These are phyloP conservation scores for Phytophthora fragariaefolia DNA, from an alignment of 352 stramenopile genomes.

Conservation along the genomic window DNA sequence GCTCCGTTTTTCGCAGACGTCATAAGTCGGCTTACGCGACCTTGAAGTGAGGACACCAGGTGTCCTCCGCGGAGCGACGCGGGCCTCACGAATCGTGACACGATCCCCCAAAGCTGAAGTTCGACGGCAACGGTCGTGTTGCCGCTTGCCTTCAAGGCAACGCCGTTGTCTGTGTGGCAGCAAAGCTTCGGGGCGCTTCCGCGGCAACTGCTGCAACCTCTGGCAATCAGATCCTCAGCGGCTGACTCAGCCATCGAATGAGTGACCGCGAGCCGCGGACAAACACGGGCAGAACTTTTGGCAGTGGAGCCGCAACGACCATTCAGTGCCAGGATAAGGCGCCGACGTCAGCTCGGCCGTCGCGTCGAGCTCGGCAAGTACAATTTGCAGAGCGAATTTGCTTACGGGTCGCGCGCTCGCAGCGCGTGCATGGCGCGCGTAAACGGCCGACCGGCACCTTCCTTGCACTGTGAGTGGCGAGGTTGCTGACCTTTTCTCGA, in stretches of 20 bases:
- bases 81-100: neutral
- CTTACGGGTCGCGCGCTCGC: neutral
- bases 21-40: conserved; percentile 11
- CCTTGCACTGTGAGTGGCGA: no score
- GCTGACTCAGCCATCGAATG: neutral
- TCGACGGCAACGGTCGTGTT: neutral
- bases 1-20: conserved; percentile 24
- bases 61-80: neutral
- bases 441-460: neutral
- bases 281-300: no score
- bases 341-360: conserved; percentile 1
- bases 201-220: neutral
- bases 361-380: conserved; percentile 3
- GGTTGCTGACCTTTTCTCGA: neutral
- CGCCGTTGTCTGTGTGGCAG: no score
- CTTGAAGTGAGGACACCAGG: neutral
- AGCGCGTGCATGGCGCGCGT: neutral
- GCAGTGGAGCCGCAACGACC: no score
- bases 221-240: neutral
- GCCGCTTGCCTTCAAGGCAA: no score
- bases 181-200: neutral
- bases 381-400: neutral
- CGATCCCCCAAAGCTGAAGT: neutral
- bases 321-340: neutral
- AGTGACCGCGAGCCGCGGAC: neutral